Conservation (phyloP, 768 basidiomycete species). For the Leccinum fibrillosum region DNA sequence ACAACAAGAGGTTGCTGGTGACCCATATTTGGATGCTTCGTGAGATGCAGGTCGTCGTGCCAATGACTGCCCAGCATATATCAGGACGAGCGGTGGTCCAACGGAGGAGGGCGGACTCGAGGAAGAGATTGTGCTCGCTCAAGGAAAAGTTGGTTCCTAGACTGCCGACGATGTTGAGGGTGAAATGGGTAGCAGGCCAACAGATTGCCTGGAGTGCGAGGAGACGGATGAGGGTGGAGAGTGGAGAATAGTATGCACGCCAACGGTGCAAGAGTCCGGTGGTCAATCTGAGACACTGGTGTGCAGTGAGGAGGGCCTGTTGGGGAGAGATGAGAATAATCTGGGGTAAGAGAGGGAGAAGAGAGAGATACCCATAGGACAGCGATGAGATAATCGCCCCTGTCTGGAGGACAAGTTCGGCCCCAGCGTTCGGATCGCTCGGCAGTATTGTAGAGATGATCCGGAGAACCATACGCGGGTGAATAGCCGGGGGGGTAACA, state of each 20-base stretch:
- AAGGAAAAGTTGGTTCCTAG: conserved; percentile 20
- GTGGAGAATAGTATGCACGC: conserved; percentile 85
- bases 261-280: conserved; percentile 89
- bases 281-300: conserved; percentile 84
- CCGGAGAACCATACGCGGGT: conserved; percentile 1
- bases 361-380: conserved; percentile 63
- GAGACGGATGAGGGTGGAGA: conserved; percentile 86
- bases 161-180: conserved; percentile 65
- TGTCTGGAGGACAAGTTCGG: conserved; percentile 42
- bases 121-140: conserved; percentile 6
- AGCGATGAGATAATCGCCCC: conserved; percentile 64
- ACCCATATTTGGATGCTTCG: conserved; percentile 93
- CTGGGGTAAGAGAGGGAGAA: conserved; percentile 1
- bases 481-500: conserved; percentile 41
- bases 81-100: conserved; percentile 65
- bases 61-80: conserved; percentile 88
- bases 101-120: conserved; percentile 29
- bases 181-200: conserved; percentile 91
- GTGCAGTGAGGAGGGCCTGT: conserved; percentile 80
- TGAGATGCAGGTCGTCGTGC: conserved; percentile 81
- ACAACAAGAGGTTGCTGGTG: conserved; percentile 71
- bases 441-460: not conserved
- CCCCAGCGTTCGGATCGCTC: conserved; percentile 20
- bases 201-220: conserved; percentile 93
- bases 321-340: not conserved